Evolutionary conservation across 2,329 filamentous ascomycete species (phyloP).

Genomic region (Ceratocystis alfenasii): DNA sequence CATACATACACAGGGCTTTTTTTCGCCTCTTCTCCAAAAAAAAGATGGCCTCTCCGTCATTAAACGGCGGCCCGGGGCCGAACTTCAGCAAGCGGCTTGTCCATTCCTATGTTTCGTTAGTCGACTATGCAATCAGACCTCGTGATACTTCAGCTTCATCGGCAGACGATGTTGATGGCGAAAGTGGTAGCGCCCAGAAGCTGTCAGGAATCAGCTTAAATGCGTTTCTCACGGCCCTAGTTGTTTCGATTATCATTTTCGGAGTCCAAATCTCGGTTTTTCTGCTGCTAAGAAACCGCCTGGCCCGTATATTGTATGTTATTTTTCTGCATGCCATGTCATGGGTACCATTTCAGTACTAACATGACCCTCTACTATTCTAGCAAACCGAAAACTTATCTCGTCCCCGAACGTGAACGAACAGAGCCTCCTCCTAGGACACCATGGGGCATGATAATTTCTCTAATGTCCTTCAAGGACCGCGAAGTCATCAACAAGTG

Average conservation of each 20-base stretch:
- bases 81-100: not conserved
- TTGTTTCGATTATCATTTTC: slow-evolving; percentile 51
- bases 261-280: slow-evolving; percentile 57
- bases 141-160: slow-evolving; percentile 13
- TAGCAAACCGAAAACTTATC: slow-evolving; percentile 71
- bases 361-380: slow-evolving; percentile 12
- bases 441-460: slow-evolving; percentile 40
- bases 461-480: slow-evolving; percentile 56
- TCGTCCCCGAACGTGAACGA: slow-evolving; percentile 74
- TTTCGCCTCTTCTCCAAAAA: not conserved
- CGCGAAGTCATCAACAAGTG: slow-evolving; percentile 88
- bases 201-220: slow-evolving; percentile 36
- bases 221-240: slow-evolving; percentile 54
- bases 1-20: not conserved
- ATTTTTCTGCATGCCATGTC: slow-evolving; percentile 11
- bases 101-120: slow-evolving; percentile 12
- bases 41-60: not conserved
- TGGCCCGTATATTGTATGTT: slow-evolving; percentile 70
- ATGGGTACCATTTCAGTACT: not conserved
- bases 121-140: slow-evolving; percentile 4
- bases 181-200: slow-evolving; percentile 24
- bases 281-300: slow-evolving; percentile 60
- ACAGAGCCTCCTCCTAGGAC: slow-evolving; percentile 58
- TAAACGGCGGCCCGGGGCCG: not conserved
- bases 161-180: slow-evolving; percentile 11